Evolutionary conservation across 1,139 yeast species (phyloP), one percentile per base, ranked within the genome.

Genomic region (Ogataea hybrid): DNA sequence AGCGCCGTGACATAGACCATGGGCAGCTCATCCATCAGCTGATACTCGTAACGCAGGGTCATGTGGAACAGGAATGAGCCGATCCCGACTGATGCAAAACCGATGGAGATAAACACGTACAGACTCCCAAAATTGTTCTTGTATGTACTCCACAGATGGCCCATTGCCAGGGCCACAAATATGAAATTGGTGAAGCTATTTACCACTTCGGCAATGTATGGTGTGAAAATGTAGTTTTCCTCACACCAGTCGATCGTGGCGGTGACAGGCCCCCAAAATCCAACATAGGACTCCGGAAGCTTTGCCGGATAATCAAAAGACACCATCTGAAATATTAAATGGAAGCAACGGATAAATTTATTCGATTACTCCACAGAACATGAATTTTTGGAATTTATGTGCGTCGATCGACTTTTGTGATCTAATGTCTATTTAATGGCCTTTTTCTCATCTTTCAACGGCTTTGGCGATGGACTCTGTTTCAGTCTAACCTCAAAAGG

Each of bases 1-100:
- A 92, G 82, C 54, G 96, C 89, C 2, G 97, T 92, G 28, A 96
- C 97, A 65, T 92, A 92, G 49, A 92, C 87, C 98, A 92, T 92
- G 32, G 98, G 98, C 58, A 92, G 72, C 64, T 92, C 98, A 66
- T 92, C 98, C 62, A 92, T 71, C 48, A 92, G 65, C 67, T 92
- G 98, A 67, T 77, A 92, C 61, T 84, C 89, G 63, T 89, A 90
- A 50, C 78, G 72, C 54, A 92, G 71, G 6, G 97, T 90, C 97
- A 92, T 92, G 64, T 92, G 98, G 69, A 92, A 92, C 54, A 88
- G 68, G 95, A 97, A 92, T 27, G 89, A 79, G 2, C 98, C 98
- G 30, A 89, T 63, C 1, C 98, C 98, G 8, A 92, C 98, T 8
- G 85, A 69, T 41, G 84, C 77, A 62, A 92, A 89, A 5, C 97